phyloP scores from a whole-genome alignment of 768 basidiomycete species.

The Collybiopsis luxurians region DNA sequence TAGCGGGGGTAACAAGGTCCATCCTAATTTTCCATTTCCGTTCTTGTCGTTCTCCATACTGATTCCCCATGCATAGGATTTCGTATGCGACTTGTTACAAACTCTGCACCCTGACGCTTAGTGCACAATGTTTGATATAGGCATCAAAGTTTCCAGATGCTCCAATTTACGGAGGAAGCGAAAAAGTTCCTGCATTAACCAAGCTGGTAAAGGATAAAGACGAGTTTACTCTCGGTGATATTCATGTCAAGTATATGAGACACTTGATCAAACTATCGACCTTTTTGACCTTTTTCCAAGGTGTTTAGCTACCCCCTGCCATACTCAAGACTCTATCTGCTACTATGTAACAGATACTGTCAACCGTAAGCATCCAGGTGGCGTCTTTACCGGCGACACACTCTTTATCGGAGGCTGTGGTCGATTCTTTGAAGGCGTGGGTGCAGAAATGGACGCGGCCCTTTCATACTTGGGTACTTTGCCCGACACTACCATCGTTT shows the following conservation, averaged over 20 bases:
- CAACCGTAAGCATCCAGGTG: slow-evolving; percentile 55
- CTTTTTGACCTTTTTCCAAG: slow-evolving; percentile 30
- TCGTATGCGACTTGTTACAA: slow-evolving; percentile 40
- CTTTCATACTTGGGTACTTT: slow-evolving; percentile 68
- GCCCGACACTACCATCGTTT: slow-evolving; percentile 77
- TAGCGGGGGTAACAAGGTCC: slow-evolving; percentile 22
- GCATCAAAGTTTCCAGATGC: slow-evolving; percentile 42
- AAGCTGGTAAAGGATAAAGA: slow-evolving; percentile 79
- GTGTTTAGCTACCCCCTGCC: slow-evolving; percentile 87
- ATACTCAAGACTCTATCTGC: slow-evolving; percentile 96
- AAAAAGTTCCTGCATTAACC: slow-evolving; percentile 62
- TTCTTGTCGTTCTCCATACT: background rate
- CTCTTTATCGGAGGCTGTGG: slow-evolving; percentile 89
- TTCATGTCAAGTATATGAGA: slow-evolving; percentile 52
- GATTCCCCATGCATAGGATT: slow-evolving; percentile 32
- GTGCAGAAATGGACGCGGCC: slow-evolving; percentile 76
- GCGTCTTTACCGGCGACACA: slow-evolving; percentile 94
- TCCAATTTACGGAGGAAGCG: slow-evolving; percentile 80
- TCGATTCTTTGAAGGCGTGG: slow-evolving; percentile 90
- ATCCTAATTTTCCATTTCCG: background rate
- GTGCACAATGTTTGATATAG: slow-evolving; percentile 21
- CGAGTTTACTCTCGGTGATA: slow-evolving; percentile 70
- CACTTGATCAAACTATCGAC: background rate
- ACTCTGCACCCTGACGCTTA: background rate
- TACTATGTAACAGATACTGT: slow-evolving; percentile 65